Conservation (phyloP, 208 protist genomes). For the Acanthamoeba culbertsoni region DNA sequence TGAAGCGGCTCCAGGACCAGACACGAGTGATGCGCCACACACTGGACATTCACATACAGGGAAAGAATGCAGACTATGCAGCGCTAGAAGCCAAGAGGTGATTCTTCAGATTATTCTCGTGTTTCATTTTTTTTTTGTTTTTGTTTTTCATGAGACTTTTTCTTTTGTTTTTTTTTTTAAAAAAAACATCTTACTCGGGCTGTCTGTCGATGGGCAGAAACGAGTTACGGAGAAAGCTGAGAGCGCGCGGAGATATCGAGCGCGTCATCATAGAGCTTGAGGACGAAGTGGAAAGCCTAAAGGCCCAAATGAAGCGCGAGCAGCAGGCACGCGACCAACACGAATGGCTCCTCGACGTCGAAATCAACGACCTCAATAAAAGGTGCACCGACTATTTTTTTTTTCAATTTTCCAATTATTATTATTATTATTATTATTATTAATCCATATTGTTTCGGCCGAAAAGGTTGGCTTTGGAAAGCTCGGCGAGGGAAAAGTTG, state of each 20-base stretch:
- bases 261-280: neutral
- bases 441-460: neutral
- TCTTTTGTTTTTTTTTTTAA: no score
- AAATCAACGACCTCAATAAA: neutral
- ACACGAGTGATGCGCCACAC: neutral
- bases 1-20: neutral
- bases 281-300: neutral
- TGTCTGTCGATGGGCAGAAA: no score
- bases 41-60: neutral
- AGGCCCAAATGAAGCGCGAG: neutral
- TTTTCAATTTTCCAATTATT: neutral
- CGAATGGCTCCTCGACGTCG: neutral
- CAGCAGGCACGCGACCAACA: neutral
- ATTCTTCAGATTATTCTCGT: neutral
- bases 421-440: neutral
- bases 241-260: neutral
- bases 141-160: no score
- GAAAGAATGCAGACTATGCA: neutral
- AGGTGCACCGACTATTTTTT: neutral
- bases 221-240: neutral
- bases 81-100: neutral
- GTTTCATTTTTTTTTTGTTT: no score
- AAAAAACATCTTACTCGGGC: no score
- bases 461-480: neutral
- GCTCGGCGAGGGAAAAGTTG: neutral